A percentile compares a stretch with the other conserved stretches of the same genome.
These are phyloP conservation scores for Euphrasia confusa DNA, from an alignment of 257 asterid species.

Conservation along the genomic window DNA sequence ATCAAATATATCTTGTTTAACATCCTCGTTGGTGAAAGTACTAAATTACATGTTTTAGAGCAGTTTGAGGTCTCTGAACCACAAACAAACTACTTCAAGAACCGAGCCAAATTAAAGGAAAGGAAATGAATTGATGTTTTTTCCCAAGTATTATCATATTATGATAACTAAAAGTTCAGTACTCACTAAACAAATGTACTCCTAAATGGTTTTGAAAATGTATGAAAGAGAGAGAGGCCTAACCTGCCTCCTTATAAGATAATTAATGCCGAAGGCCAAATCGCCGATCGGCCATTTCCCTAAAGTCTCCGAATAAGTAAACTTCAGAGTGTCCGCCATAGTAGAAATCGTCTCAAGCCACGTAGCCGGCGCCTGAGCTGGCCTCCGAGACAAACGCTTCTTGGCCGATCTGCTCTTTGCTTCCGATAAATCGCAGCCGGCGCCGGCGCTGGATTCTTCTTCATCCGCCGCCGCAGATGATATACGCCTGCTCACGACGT, in stretches of 20 bases:
- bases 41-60: not conserved
- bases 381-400: constrained; percentile 63
- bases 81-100: not conserved
- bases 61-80: constrained; percentile 10
- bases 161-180: constrained; percentile 7
- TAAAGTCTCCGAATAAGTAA: constrained; percentile 74
- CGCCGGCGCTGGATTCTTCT: constrained; percentile 28
- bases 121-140: not conserved
- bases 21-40: not conserved
- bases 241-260: constrained; percentile 75
- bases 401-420: constrained; percentile 52
- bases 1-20: not conserved
- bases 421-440: constrained; percentile 44
- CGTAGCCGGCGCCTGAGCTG: constrained; percentile 88
- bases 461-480: constrained; percentile 33
- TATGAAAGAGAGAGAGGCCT: constrained; percentile 13
- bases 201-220: too few relatives aligned
- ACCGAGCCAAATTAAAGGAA: not conserved
- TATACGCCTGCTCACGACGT: constrained; percentile 55
- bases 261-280: constrained; percentile 78
- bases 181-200: not conserved
- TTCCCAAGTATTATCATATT: constrained; percentile 1
- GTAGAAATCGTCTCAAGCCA: constrained; percentile 76
- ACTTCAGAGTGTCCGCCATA: constrained; percentile 67
- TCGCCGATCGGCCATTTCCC: constrained; percentile 92